Base-by-base conservation (phyloP, 140 eudicot species). In the Anethum foeniculum region DNA sequence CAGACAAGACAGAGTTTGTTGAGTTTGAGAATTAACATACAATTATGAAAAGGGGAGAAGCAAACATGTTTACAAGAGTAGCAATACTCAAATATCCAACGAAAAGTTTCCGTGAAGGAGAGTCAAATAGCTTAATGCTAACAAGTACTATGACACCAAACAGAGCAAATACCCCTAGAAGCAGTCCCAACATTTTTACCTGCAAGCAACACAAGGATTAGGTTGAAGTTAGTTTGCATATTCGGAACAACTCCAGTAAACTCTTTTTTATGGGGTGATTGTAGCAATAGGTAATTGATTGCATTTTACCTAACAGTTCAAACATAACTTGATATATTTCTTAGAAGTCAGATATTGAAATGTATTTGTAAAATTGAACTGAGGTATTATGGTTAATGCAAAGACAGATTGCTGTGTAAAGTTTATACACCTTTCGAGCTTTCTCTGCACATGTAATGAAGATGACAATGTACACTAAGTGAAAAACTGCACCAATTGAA, bases 21-120 rank as follows among this genome's bases (percentile, higher is more conserved):
- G 5, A 67, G 38, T 58, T 71, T 49, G 7, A 19, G 18, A 2
- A 47, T 23, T 25, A 60, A 83, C 93, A 32, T 75, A 90, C 93
- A 25, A 87, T 90, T 25, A 85, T 80, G 52, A 90, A 86, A 12
- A 90, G 80, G 11, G 93, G 93, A 28, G 93, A 90, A 16, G 93
- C 93, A 83, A 90, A 90, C 93, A 90, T 90, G 79, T 86, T 87
- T 69, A 90, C 82, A 48, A 90, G 91, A 62, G 93, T 84, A 27
- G 86, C 81, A 14, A 86, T 83, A 3, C 84, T 81, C 69, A 90
- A 75, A 72, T 83, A 90, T 73, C 93, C 91, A 76, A 90, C 90
- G 30, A 90, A 90, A 15, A 80, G 77, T 76, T 87, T 86, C 23
- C 91, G 85, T 5, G 80, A 67, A 1, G 87, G 85, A 49, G 88